A percentile compares a stretch with the other conserved stretches of the same genome.
phyloP scores from a whole-genome alignment of 805 yeast genomes.

The Lachancea nothofagi region DNA sequence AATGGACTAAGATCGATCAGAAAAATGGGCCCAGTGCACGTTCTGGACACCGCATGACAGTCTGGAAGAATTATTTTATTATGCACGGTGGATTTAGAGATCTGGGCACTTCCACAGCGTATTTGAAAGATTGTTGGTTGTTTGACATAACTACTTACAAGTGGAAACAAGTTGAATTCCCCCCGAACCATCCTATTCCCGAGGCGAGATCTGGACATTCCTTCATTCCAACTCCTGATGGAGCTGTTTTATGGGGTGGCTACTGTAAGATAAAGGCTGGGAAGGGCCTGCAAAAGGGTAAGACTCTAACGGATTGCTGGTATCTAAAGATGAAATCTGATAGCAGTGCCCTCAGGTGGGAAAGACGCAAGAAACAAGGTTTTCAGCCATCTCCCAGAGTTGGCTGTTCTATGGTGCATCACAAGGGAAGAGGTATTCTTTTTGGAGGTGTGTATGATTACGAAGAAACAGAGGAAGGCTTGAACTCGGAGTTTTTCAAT shows the following conservation, averaged over 20 bases:
- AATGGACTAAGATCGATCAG: constrained; percentile 82
- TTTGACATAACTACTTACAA: constrained; percentile 85
- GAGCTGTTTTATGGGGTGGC: constrained; percentile 88
- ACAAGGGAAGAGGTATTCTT: constrained; percentile 84
- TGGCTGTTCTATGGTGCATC: constrained; percentile 87
- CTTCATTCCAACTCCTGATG: constrained; percentile 69
- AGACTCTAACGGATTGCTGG: constrained; percentile 85
- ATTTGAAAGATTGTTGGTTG: constrained; percentile 82
- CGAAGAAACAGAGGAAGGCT: constrained; percentile 90
- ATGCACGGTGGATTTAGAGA: constrained; percentile 93
- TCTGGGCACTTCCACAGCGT: constrained; percentile 75
- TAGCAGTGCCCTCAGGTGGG: constrained; percentile 70
- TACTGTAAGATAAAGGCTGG: constrained; percentile 88
- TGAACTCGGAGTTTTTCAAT: constrained; percentile 81
- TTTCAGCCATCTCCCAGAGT: constrained; percentile 89
- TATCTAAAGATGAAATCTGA: constrained; percentile 79
- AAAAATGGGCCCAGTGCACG: constrained; percentile 77
- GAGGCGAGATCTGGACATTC: constrained; percentile 95
- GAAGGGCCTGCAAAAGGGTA: constrained; percentile 86
- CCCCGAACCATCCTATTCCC: constrained; percentile 72
- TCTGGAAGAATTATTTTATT: constrained; percentile 85
- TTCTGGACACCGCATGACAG: constrained; percentile 86
- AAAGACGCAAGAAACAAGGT: constrained; percentile 83
- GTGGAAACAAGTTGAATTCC: constrained; percentile 87
- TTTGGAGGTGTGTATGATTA: constrained; percentile 96